Evolutionary conservation across 768 basidiomycete species (phyloP).

Genomic region (Phlebiopsis gigantea): DNA sequence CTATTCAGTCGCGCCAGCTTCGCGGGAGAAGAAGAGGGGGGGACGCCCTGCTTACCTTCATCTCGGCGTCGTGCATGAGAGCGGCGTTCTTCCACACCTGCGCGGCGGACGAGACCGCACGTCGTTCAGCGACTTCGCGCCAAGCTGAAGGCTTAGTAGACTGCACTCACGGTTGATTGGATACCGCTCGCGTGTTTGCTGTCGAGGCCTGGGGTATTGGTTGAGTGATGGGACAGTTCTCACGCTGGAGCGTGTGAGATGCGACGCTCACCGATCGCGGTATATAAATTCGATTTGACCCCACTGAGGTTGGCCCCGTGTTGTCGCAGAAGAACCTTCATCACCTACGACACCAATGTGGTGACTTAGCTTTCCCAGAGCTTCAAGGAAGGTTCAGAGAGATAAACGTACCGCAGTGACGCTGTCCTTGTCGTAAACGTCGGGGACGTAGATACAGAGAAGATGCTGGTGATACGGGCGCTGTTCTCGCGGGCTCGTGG

Average conservation of each 20-base stretch:
- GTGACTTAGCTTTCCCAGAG: background rate
- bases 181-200: slow-evolving; percentile 76
- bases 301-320: slow-evolving; percentile 63
- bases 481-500: slow-evolving; percentile 51
- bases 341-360: slow-evolving; percentile 39
- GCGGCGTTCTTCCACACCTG: slow-evolving; percentile 67
- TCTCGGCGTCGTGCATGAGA: slow-evolving; percentile 54
- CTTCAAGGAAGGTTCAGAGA: background rate
- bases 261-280: slow-evolving; percentile 42
- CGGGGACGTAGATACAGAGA: slow-evolving; percentile 66
- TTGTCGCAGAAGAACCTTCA: slow-evolving; percentile 59
- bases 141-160: background rate
- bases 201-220: slow-evolving; percentile 48
- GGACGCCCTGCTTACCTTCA: slow-evolving; percentile 40
- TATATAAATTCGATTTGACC: slow-evolving; percentile 71
- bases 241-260: background rate
- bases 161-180: slow-evolving; percentile 52
- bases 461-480: slow-evolving; percentile 48
- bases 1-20: background rate
- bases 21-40: background rate
- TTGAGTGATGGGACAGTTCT: background rate
- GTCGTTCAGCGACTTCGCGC: background rate
- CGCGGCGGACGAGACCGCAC: background rate
- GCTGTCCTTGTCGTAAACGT: slow-evolving; percentile 60
- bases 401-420: slow-evolving; percentile 43